These are phyloP conservation scores for Wallacemonas sp. DNA, from an alignment of 208 protist genomes.

Conservation along the genomic window DNA sequence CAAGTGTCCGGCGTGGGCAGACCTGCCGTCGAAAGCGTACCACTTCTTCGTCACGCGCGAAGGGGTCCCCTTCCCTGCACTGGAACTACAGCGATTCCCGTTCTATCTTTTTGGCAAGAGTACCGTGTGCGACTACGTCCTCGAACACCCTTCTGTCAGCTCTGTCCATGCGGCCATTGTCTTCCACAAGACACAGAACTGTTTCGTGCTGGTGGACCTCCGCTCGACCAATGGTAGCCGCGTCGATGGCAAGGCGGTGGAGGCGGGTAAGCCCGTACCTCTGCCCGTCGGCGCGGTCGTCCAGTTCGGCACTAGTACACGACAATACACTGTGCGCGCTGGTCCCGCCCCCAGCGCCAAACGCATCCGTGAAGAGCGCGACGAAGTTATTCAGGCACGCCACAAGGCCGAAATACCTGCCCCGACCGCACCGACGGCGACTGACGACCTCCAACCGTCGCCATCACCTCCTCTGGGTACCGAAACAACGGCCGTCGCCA, in stretches of 20 bases:
- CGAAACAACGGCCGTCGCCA: conserved; percentile 4
- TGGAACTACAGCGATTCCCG: conserved; percentile 71
- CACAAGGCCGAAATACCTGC: neutral
- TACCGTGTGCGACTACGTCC: conserved; percentile 78
- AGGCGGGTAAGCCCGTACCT: conserved; percentile 51
- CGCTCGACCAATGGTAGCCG: conserved; percentile 79
- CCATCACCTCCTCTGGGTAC: too few species aligned
- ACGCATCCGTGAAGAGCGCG: conserved; percentile 36
- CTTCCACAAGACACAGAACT: conserved; percentile 72
- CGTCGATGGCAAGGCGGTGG: conserved; percentile 63
- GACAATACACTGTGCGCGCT: conserved; percentile 64
- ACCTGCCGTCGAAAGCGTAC: conserved; percentile 49
- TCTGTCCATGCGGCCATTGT: conserved; percentile 83
- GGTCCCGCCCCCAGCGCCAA: conserved; percentile 46
- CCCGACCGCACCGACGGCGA: neutral
- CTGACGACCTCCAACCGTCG: too few species aligned
- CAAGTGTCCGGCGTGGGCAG: conserved; percentile 75
- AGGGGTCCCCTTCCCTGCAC: conserved; percentile 37
- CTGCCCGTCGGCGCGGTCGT: conserved; percentile 54
- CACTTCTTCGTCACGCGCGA: conserved; percentile 75
- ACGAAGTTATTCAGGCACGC: neutral
- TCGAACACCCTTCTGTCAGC: conserved; percentile 86
- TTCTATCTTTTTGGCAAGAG: conserved; percentile 89
- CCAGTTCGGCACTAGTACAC: conserved; percentile 75
- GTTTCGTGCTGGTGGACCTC: conserved; percentile 87